Evolutionary conservation across 2,329 filamentous ascomycete species (phyloP).

Genomic region (Alternaria incomplexa): DNA sequence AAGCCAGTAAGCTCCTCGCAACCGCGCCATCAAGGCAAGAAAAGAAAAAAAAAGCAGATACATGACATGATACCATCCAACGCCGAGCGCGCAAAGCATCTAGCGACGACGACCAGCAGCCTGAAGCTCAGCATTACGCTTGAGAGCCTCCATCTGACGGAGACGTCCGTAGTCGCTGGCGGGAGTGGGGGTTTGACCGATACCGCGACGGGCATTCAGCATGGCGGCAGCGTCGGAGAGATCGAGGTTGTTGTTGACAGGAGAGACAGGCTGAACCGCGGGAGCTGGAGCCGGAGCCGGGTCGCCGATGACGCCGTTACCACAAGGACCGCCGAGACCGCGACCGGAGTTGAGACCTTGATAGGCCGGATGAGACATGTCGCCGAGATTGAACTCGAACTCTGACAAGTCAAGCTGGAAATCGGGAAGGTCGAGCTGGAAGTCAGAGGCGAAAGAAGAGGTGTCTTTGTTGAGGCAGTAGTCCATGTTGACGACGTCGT

Average conservation of each 20-base stretch:
- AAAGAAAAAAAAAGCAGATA: neutral
- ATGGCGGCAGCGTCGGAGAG: neutral
- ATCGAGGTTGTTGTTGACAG: neutral
- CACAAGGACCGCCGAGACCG: neutral
- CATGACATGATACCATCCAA: neutral
- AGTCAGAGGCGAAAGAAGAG: neutral
- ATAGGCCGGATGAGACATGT: neutral
- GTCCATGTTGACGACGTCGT: neutral
- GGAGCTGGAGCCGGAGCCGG: neutral
- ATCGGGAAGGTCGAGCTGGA: neutral
- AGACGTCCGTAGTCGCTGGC: slow-evolving; percentile 5
- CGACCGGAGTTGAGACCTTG: neutral
- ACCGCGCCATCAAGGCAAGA: neutral
- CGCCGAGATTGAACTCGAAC: neutral
- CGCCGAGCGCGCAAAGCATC: neutral
- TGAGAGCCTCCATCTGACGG: slow-evolving; percentile 26
- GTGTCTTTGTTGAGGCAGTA: neutral
- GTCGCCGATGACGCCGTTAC: neutral
- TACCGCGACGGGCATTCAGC: neutral
- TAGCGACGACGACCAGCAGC: slow-evolving; percentile 12
- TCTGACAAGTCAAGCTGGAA: neutral
- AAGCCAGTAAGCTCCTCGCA: neutral
- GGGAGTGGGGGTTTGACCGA: neutral
- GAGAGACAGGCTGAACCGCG: neutral
- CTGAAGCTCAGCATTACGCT: slow-evolving; percentile 16